Conservation (phyloP, 2,329 filamentous ascomycete genomes). For the Colletotrichum sp. region DNA sequence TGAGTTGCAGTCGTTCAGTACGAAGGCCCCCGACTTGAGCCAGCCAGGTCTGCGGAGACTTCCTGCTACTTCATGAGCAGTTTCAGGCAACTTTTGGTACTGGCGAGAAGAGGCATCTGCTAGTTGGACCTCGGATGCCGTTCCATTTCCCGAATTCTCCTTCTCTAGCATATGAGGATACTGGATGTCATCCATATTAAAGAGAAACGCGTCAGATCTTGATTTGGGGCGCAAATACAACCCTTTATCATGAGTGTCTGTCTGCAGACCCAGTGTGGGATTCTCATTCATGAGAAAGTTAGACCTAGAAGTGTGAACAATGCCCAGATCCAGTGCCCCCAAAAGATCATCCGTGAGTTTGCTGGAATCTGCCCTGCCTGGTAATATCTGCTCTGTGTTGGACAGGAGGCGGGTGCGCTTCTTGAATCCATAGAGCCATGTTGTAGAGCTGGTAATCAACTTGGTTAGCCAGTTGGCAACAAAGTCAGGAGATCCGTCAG, state of each 20-base stretch:
- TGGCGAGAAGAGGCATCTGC: slow-evolving; percentile 51
- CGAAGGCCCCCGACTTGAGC: slow-evolving; percentile 38
- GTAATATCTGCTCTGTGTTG: slow-evolving; percentile 56
- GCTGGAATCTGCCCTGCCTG: slow-evolving; percentile 61
- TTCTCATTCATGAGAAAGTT: neutral
- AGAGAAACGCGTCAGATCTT: neutral
- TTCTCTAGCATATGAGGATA: neutral
- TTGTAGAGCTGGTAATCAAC: slow-evolving; percentile 51
- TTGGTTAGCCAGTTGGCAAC: slow-evolving; percentile 63
- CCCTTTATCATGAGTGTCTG: neutral
- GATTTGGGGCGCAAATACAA: neutral
- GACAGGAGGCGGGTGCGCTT: slow-evolving; percentile 59
- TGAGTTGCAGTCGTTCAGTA: slow-evolving; percentile 67
- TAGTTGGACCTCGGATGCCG: slow-evolving; percentile 38
- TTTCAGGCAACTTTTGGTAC: slow-evolving; percentile 37
- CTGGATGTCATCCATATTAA: neutral
- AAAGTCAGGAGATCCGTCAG: slow-evolving; percentile 48
- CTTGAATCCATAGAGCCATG: slow-evolving; percentile 63
- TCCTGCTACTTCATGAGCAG: neutral
- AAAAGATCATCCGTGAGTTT: slow-evolving; percentile 58
- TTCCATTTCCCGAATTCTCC: neutral
- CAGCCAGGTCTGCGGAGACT: neutral
- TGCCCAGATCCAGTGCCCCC: neutral
- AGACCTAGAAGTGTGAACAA: neutral
- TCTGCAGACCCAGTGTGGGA: neutral